Evolutionary conservation across 75 land plant species (phyloP).

Genomic region (Cupressus sempervirens): DNA sequence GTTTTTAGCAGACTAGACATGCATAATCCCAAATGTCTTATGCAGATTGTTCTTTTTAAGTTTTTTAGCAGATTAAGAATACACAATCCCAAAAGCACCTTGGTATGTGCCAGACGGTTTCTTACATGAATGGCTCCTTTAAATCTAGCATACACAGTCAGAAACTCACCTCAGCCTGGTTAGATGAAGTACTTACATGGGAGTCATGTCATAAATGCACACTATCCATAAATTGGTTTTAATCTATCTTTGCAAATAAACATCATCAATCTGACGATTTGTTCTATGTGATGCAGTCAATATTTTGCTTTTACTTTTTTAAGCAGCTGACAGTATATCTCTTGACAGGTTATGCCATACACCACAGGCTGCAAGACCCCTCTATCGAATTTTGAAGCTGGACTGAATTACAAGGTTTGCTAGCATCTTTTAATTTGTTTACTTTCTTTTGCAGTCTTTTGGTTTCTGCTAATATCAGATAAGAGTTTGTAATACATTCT

Average conservation of each 20-base stretch:
- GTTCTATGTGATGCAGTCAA: neutral
- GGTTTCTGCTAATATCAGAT: neutral
- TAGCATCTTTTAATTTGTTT: neutral
- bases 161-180: neutral
- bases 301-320: neutral
- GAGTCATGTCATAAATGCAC: neutral
- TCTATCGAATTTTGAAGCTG: slow-evolving; percentile 91
- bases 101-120: neutral
- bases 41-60: no score
- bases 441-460: neutral
- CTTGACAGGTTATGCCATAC: slow-evolving; percentile 93
- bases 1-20: neutral
- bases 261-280: neutral
- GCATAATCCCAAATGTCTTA: no score
- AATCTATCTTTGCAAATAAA: neutral
- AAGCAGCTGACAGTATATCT: neutral
- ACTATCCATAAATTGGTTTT: neutral
- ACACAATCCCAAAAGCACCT: neutral
- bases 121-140: neutral
- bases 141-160: neutral
- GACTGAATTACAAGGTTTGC: slow-evolving; percentile 77
- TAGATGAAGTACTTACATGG: neutral
- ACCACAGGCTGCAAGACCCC: slow-evolving; percentile 96
- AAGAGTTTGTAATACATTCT: neutral
- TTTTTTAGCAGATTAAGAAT: no score